Evolutionary conservation across 2,329 filamentous ascomycete genomes (phyloP).

Genomic region (Ophiostoma himal-ulmi): DNA sequence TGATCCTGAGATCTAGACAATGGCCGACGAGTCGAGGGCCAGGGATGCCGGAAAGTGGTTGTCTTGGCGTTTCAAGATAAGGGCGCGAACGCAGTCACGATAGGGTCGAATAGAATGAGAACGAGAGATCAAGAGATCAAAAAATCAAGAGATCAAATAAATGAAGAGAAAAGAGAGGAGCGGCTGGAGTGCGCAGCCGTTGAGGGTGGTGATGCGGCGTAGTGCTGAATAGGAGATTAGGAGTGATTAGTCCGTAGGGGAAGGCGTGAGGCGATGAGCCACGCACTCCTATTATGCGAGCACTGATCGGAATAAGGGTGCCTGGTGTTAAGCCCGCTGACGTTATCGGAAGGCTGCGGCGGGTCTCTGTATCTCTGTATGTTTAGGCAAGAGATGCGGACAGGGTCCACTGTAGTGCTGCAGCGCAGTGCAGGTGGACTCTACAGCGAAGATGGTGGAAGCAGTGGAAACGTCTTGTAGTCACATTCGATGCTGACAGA

Average conservation of each 20-base stretch:
- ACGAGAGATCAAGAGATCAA: not conserved
- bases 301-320: not conserved
- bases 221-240: not conserved
- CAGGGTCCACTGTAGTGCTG: not conserved
- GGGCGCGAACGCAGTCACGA: not conserved
- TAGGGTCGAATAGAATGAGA: not conserved
- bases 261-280: not conserved
- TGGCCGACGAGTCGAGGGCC: not conserved
- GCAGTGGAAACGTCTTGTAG: not conserved
- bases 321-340: conserved; percentile 4
- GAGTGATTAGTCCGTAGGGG: not conserved
- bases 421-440: not conserved
- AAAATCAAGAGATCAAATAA: not conserved
- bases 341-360: not conserved
- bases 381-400: too few species aligned
- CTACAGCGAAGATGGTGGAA: not conserved
- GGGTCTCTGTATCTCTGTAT: not conserved
- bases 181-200: not conserved
- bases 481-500: not conserved
- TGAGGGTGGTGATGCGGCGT: not conserved
- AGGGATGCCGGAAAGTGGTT: not conserved
- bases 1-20: not conserved
- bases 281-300: not conserved
- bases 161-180: not conserved
- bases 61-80: not conserved